These are phyloP conservation scores for Vitis vinifera DNA, from an alignment of 164 flowering plant species.

Conservation along the genomic window DNA sequence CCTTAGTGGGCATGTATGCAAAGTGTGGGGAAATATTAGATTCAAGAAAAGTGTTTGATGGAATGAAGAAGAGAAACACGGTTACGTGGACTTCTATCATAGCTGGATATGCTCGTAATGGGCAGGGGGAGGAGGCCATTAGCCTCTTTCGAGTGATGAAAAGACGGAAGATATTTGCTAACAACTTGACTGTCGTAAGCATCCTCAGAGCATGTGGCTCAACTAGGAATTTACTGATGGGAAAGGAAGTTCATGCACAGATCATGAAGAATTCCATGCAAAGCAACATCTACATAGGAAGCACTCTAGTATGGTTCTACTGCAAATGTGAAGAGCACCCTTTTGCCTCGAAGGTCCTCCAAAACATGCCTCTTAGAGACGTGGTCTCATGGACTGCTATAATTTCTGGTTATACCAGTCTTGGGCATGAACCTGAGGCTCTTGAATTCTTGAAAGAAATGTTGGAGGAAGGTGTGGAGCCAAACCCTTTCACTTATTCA, in stretches of 20 bases:
- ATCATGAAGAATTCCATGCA: constrained; percentile 50
- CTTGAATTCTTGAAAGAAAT: constrained; percentile 62
- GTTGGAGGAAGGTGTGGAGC: constrained; percentile 78
- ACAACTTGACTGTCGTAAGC: constrained; percentile 69
- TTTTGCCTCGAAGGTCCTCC: constrained; percentile 55
- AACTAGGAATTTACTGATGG: constrained; percentile 39
- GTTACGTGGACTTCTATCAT: constrained; percentile 91
- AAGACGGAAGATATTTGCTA: constrained; percentile 53
- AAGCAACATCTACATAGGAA: constrained; percentile 54
- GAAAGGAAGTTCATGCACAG: constrained; percentile 83
- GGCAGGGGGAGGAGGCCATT: constrained; percentile 76
- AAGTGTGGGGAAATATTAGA: constrained; percentile 62
- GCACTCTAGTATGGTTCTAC: constrained; percentile 85
- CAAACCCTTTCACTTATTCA: constrained; percentile 80
- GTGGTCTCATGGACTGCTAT: constrained; percentile 89
- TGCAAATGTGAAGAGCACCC: constrained; percentile 56
- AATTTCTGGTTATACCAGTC: constrained; percentile 65
- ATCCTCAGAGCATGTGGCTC: constrained; percentile 77
- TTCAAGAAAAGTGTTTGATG: constrained; percentile 56
- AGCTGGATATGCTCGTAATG: constrained; percentile 74
- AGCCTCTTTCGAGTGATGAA: constrained; percentile 63
- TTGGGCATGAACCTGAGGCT: constrained; percentile 70
- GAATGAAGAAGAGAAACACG: constrained; percentile 65
- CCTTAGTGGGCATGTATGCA: constrained; percentile 74
- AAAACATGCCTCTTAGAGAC: constrained; percentile 67